phyloP scores from a whole-genome alignment of 192 early-diverging fungal species.

The Geranomyces variabilis region DNA sequence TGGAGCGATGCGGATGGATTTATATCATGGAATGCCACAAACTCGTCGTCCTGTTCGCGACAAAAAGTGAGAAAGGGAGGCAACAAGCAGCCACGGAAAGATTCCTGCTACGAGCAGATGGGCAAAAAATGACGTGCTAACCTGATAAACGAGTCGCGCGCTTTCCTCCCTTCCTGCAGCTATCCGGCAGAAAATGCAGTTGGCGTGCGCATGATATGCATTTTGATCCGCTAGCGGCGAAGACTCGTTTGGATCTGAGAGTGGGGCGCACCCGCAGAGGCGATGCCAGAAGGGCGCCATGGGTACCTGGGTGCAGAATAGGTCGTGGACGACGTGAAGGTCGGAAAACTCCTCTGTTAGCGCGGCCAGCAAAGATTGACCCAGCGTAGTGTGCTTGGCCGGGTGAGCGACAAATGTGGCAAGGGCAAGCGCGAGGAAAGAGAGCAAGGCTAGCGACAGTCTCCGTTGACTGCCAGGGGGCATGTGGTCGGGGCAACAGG shows the following conservation, averaged over 20 bases:
- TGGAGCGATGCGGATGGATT: slow-evolving; percentile 39
- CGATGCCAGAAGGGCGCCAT: background rate
- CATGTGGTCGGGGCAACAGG: no score
- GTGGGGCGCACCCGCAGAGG: background rate
- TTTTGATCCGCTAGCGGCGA: no score
- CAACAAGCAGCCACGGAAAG: no score
- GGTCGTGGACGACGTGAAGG: slow-evolving; percentile 1
- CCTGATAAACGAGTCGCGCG: background rate
- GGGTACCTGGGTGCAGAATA: background rate
- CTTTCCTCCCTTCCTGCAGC: background rate
- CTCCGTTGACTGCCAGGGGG: no score
- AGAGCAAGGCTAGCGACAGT: no score
- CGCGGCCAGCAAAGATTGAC: background rate
- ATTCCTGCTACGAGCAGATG: no score
- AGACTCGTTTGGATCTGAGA: background rate
- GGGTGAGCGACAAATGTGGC: no score
- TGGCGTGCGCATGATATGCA: no score
- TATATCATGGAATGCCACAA: slow-evolving; percentile 49
- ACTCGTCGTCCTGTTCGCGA: slow-evolving; percentile 33
- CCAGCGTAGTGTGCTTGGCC: no score
- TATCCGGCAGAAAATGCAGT: slow-evolving; percentile 3
- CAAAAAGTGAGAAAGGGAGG: no score
- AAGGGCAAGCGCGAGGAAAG: no score
- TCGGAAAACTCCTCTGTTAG: background rate
- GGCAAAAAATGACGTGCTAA: no score